Percentiles rank a stretch among this genome's conserved stretches.
Conservation (phyloP, 305 asterid species). For the Fraxinus greggii region DNA sequence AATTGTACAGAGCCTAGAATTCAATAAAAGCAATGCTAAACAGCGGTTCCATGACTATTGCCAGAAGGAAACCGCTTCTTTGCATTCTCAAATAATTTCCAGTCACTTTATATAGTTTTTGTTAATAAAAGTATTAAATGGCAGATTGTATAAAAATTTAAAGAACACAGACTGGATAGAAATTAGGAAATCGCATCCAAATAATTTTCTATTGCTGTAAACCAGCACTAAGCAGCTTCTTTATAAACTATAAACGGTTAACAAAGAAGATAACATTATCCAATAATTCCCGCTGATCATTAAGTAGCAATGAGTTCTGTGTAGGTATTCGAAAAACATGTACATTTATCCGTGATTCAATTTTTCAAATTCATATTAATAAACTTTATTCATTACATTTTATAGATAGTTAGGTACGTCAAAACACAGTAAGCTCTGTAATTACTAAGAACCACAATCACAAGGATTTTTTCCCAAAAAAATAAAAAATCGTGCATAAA, state of each 20-base stretch:
- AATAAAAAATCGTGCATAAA: background rate
- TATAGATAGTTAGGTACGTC: background rate
- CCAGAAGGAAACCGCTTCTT: background rate
- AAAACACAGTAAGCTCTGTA: background rate
- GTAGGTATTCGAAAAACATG: background rate
- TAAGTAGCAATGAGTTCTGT: background rate
- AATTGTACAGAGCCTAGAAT: slow-evolving; percentile 74
- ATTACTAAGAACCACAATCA: background rate
- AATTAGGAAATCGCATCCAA: background rate
- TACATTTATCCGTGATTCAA: background rate
- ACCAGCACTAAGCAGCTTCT: background rate
- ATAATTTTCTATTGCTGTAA: background rate
- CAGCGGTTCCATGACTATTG: background rate
- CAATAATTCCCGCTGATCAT: background rate
- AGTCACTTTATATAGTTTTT: background rate
- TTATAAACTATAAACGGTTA: background rate
- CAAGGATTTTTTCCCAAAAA: background rate
- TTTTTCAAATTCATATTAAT: background rate
- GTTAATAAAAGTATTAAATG: background rate
- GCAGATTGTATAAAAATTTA: background rate
- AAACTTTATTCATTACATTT: background rate
- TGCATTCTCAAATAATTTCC: background rate
- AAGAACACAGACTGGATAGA: background rate
- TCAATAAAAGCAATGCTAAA: slow-evolving; percentile 37
- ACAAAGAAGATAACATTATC: background rate